phyloP scores from a whole-genome alignment of 371 early-diverging fungal genomes.

The Rhizopus arrhizus region DNA sequence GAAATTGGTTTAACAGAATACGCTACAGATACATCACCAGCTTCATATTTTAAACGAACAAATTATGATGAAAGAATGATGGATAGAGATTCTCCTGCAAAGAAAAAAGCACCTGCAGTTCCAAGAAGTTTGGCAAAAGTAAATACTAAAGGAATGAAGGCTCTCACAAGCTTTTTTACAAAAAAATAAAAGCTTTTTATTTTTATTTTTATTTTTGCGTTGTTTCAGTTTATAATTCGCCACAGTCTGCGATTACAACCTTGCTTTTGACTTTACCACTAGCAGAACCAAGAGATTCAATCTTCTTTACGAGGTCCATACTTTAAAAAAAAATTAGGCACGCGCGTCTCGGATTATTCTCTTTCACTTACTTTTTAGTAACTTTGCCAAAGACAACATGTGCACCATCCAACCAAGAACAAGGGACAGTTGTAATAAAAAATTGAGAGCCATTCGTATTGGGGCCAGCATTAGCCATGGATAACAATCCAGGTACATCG shows the following conservation, averaged over 20 bases:
- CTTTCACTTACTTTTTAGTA: conserved; percentile 60
- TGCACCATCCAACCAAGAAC: conserved; percentile 96
- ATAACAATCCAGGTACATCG: conserved; percentile 80
- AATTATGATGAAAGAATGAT: conserved; percentile 13
- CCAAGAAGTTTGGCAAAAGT: conserved; percentile 31
- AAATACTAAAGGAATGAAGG: conserved; percentile 31
- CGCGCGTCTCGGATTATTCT: neutral
- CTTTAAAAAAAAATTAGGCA: conserved; percentile 7
- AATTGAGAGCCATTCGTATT: conserved; percentile 98
- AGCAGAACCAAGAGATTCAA: conserved; percentile 72
- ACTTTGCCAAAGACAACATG: conserved; percentile 99
- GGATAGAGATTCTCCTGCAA: conserved; percentile 13
- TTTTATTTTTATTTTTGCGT: too few species aligned
- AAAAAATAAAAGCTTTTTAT: conserved; percentile 7
- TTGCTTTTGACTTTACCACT: conserved; percentile 56
- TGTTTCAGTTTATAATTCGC: conserved; percentile 50
- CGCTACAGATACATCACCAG: conserved; percentile 20
- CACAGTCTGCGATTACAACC: conserved; percentile 66
- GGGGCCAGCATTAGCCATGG: conserved; percentile 97
- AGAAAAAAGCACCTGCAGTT: conserved; percentile 25
- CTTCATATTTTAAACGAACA: conserved; percentile 20
- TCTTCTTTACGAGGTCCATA: conserved; percentile 72
- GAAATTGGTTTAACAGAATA: conserved; percentile 21
- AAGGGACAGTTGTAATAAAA: conserved; percentile 88
- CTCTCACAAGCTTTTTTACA: conserved; percentile 28